Evolutionary conservation across 192 early-diverging fungal species (phyloP).

Genomic region (Coemansia sp.): DNA sequence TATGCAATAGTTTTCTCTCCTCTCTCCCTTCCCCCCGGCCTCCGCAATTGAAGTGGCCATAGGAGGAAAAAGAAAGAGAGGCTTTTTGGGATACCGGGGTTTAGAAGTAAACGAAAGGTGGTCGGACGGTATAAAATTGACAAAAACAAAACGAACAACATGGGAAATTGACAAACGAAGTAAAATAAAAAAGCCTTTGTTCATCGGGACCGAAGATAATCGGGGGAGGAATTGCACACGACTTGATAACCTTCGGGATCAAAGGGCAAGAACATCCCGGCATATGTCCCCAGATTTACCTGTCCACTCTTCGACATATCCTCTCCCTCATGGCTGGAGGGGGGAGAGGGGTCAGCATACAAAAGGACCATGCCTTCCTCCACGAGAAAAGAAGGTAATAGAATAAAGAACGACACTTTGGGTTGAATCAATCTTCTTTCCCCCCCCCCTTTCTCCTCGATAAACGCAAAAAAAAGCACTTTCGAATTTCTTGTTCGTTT

Average conservation of each 20-base stretch:
- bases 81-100: background rate
- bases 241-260: background rate
- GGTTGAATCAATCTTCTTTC: constrained; percentile 1
- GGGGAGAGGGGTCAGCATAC: background rate
- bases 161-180: background rate
- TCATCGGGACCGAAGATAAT: background rate
- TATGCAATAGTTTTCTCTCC: too few species aligned
- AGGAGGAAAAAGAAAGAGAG: background rate
- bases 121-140: too few species aligned
- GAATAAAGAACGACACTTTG: background rate
- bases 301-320: background rate
- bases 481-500: too few species aligned
- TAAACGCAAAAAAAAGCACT: background rate
- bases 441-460: background rate
- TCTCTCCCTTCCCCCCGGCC: too few species aligned
- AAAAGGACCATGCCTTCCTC: constrained; percentile 4
- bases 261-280: background rate
- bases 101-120: too few species aligned
- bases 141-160: background rate
- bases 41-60: too few species aligned
- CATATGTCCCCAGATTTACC: background rate
- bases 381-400: background rate
- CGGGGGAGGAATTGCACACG: background rate
- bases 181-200: constrained; percentile 1
- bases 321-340: background rate